Conservation (phyloP, 352 stramenopile genomes). For the Phytophthora pistaciae region DNA sequence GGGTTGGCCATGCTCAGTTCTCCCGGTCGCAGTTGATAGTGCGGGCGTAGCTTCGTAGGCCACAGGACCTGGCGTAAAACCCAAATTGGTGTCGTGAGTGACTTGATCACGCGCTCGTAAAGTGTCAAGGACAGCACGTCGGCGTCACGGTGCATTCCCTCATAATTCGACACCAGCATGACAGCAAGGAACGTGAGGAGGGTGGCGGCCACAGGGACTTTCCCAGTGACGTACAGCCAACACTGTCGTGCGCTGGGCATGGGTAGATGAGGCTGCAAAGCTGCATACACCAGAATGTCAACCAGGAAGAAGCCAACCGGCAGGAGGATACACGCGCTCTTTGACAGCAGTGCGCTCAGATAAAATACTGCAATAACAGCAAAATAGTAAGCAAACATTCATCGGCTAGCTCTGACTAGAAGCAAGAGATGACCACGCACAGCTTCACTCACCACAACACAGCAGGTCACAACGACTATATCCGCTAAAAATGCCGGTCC, state of each 20-base stretch:
- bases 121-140: conserved; percentile 53
- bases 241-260: conserved; percentile 10
- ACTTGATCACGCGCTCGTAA: conserved; percentile 59
- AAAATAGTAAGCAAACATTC: neutral
- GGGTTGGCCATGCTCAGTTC: conserved; percentile 42
- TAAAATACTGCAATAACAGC: conserved; percentile 39
- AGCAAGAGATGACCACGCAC: neutral
- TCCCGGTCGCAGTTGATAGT: conserved; percentile 60
- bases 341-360: conserved; percentile 54
- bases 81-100: conserved; percentile 45
- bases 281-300: conserved; percentile 38
- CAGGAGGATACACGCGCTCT: conserved; percentile 59
- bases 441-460: conserved; percentile 14
- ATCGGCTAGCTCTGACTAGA: neutral
- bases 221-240: conserved; percentile 31
- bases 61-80: conserved; percentile 49
- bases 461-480: conserved; percentile 19
- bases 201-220: conserved; percentile 32
- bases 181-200: conserved; percentile 41
- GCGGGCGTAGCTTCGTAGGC: conserved; percentile 55
- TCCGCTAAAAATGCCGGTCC: conserved; percentile 13
- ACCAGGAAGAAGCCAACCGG: conserved; percentile 49
- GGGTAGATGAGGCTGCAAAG: conserved; percentile 17
- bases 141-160: conserved; percentile 43
- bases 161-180: conserved; percentile 57